Conservation (phyloP, 2,329 filamentous ascomycete species). For the Colletotrichum scovillei region DNA sequence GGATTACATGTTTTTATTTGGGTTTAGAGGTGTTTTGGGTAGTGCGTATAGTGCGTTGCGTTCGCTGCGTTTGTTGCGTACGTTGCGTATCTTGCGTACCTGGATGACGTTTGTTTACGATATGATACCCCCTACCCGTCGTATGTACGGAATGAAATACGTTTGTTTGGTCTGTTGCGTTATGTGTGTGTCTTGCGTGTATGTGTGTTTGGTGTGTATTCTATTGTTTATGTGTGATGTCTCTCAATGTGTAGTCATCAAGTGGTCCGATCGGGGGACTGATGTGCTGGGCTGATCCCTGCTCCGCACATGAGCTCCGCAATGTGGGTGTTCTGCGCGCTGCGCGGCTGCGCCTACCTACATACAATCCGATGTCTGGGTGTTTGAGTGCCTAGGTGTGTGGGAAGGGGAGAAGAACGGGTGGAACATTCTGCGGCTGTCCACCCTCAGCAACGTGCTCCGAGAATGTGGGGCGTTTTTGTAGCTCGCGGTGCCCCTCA, state of each 20-base stretch:
- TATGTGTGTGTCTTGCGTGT: conserved; percentile 36
- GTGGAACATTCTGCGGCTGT: conserved; percentile 30
- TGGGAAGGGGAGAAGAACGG: background rate
- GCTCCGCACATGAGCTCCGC: background rate
- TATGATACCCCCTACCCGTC: conserved; percentile 33
- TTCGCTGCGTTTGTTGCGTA: conserved; percentile 22
- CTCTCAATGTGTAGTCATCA: conserved; percentile 22
- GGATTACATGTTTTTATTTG: conserved; percentile 2
- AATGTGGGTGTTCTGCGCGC: background rate
- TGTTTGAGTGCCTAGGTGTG: background rate
- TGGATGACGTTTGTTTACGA: conserved; percentile 26
- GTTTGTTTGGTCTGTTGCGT: conserved; percentile 39
- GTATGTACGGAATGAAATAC: conserved; percentile 32
- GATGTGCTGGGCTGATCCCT: conserved; percentile 16
- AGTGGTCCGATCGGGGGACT: background rate
- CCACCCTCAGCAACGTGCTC: background rate
- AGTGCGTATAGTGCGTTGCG: conserved; percentile 30
- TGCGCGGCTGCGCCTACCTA: background rate
- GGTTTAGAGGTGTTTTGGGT: conserved; percentile 17
- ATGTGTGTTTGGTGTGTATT: conserved; percentile 26
- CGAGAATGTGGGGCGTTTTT: conserved; percentile 27
- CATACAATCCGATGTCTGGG: background rate
- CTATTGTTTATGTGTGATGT: background rate
- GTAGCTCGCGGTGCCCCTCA: conserved; percentile 15
- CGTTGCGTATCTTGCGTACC: conserved; percentile 26